Base-by-base conservation (phyloP, 768 basidiomycete species). In the Rhodotorula graminis region DNA sequence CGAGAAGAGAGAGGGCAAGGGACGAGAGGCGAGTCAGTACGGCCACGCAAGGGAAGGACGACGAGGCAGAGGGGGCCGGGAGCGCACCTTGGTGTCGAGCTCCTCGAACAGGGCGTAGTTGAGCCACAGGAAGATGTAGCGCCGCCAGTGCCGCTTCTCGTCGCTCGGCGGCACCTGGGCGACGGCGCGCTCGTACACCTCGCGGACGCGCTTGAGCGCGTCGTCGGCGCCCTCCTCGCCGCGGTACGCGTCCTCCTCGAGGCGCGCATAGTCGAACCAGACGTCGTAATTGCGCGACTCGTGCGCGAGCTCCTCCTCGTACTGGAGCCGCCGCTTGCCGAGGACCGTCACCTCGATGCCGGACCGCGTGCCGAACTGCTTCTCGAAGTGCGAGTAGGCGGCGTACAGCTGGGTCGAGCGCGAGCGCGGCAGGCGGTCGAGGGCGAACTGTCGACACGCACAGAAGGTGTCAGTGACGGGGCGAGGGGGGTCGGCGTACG, bases 71-170 rank as follows among this genome's bases (percentile, higher is more conserved):
- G n/a, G 29, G 44, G 12, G 53, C 31, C 5, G 52, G 70, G 44
- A 46, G 44, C 84, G 49, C 71, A 90, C 93, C 87, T 93, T 92
- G 3, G 89, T 90, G 72, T 97, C 94, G 52, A 93, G 89, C 82
- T 99, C 96, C 81, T 99, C 96, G 72, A 98, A 98, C 50, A 96
- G 80, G 0, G 96, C 94, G 82, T 99, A 99, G 80, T 93, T 88
- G n/a, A 78, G 61, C 77, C 78, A 79, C 44, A 80, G 60, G 72
- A 80, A 82, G 73, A 84, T 83, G 74, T 84, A 84, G 65, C 83
- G 74, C 65, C 83, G 72, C 83, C 83, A 84, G 81, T 92, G 89
- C 64, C 94, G 83, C 82, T 99, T 99, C 82, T 97, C 93, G 37
- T 84, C 85, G 8, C 92, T 93, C 11, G 95, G 95, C 21, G 96